phyloP scores from a whole-genome alignment of 2,329 filamentous ascomycete genomes.

The Xylariaceae sp. region DNA sequence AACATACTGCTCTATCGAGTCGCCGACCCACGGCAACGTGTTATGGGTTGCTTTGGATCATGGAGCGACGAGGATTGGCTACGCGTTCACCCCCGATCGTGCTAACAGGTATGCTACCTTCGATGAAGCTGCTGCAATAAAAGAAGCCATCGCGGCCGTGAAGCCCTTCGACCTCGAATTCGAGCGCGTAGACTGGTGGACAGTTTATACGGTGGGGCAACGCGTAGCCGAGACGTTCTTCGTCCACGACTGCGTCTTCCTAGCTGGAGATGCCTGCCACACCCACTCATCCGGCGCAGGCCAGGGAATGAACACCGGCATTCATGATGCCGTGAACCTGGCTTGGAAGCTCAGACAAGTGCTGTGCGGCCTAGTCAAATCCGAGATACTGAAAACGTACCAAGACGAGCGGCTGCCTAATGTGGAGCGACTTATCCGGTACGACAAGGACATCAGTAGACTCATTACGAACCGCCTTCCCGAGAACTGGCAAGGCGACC shows the following conservation, averaged over 20 bases:
- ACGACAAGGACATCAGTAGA: slow-evolving; percentile 42
- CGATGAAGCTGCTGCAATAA: slow-evolving; percentile 55
- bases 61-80: slow-evolving; percentile 56
- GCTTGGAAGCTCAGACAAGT: slow-evolving; percentile 47
- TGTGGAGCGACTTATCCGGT: slow-evolving; percentile 43
- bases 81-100: slow-evolving; percentile 49
- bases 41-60: slow-evolving; percentile 58
- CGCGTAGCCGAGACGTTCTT: slow-evolving; percentile 62
- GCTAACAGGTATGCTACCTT: slow-evolving; percentile 39
- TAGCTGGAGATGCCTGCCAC: slow-evolving; percentile 54
- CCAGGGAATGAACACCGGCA: slow-evolving; percentile 53
- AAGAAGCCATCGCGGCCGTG: slow-evolving; percentile 48
- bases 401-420: slow-evolving; percentile 42
- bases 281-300: slow-evolving; percentile 50
- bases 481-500: slow-evolving; percentile 44
- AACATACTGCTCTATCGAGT: slow-evolving; percentile 53
- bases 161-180: slow-evolving; percentile 46
- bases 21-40: slow-evolving; percentile 55
- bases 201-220: slow-evolving; percentile 50
- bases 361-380: slow-evolving; percentile 31
- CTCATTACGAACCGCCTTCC: slow-evolving; percentile 46
- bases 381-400: slow-evolving; percentile 43
- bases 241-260: slow-evolving; percentile 52
- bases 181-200: slow-evolving; percentile 57
- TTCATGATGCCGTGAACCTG: slow-evolving; percentile 51